A percentile compares a stretch with the other conserved stretches of the same genome.
These are phyloP conservation scores for Tetrapisispora pingtungensis DNA, from an alignment of 805 yeast genomes.

Conservation along the genomic window DNA sequence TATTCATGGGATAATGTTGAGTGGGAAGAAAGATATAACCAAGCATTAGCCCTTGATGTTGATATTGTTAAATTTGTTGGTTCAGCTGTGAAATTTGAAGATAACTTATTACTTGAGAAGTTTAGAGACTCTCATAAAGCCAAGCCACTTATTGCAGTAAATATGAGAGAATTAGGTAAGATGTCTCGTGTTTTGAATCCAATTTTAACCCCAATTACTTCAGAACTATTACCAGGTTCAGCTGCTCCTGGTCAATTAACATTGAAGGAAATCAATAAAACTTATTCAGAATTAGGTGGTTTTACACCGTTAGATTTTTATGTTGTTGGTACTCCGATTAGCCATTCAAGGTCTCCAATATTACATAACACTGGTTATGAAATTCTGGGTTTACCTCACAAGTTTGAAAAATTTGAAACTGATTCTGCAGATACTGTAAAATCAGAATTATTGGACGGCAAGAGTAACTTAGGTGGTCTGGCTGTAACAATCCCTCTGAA, in stretches of 20 bases:
- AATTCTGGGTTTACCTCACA: conserved; percentile 67
- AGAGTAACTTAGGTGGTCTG: conserved; percentile 71
- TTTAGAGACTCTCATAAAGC: conserved; percentile 49
- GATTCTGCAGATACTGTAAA: conserved; percentile 48
- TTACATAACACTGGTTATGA: conserved; percentile 75
- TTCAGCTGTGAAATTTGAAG: conserved; percentile 50
- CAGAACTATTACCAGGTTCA: conserved; percentile 50
- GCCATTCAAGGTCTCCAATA: conserved; percentile 82
- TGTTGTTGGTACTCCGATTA: conserved; percentile 72
- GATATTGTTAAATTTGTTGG: conserved; percentile 83
- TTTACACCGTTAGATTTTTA: conserved; percentile 47
- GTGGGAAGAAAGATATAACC: conserved; percentile 65
- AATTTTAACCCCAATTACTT: conserved; percentile 77
- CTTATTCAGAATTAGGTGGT: conserved; percentile 54
- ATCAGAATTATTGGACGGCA: conserved; percentile 37
- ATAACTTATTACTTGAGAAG: conserved; percentile 60
- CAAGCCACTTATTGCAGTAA: conserved; percentile 70
- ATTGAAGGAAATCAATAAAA: conserved; percentile 50
- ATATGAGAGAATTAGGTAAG: conserved; percentile 69
- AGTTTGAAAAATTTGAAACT: conserved; percentile 60
- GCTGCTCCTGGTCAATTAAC: conserved; percentile 77
- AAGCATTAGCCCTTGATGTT: conserved; percentile 53
- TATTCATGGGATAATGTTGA: conserved; percentile 57
- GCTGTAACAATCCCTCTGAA: conserved; percentile 93
- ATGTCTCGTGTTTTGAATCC: conserved; percentile 70